These are phyloP conservation scores for Blastobotrys indianensis DNA, from an alignment of 1,139 yeast genomes.

Conservation along the genomic window DNA sequence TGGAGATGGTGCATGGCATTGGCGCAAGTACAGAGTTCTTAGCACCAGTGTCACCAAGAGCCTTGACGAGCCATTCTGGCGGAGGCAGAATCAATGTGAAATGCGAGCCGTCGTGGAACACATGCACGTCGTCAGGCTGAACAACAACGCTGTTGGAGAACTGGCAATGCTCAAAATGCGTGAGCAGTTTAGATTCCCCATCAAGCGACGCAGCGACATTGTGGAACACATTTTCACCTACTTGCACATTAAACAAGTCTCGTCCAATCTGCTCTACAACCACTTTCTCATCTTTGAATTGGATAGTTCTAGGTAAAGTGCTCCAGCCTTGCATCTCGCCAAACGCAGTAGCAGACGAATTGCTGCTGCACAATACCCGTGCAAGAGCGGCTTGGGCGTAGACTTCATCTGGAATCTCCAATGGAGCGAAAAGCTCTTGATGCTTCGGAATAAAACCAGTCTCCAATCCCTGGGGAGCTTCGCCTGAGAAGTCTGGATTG, in stretches of 20 bases:
- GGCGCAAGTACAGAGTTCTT: conserved; percentile 32
- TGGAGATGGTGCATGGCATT: conserved; percentile 34
- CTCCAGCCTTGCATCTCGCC: conserved; percentile 14
- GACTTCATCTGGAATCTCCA: conserved; percentile 24
- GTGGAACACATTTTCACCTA: conserved; percentile 12
- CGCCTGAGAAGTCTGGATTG: conserved; percentile 28
- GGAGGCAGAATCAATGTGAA: conserved; percentile 26
- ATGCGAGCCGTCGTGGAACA: conserved; percentile 31
- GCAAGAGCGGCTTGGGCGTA: conserved; percentile 33
- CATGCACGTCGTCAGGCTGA: conserved; percentile 24
- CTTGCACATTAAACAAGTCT: conserved; percentile 13
- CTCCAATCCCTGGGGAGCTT: conserved; percentile 29
- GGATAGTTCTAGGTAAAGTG: conserved; percentile 11
- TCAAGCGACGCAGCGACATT: conserved; percentile 8
- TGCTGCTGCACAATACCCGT: conserved; percentile 15
- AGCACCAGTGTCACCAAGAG: conserved; percentile 28
- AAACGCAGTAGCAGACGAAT: conserved; percentile 15
- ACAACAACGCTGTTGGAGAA: conserved; percentile 28
- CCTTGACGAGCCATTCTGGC: conserved; percentile 31
- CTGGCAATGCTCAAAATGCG: conserved; percentile 25
- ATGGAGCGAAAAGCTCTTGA: conserved; percentile 21
- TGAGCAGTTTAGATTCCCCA: conserved; percentile 21
- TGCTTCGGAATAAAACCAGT: conserved; percentile 34
- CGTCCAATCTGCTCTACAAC: conserved; percentile 16
- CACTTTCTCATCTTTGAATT: conserved; percentile 11